Evolutionary conservation across 805 yeast genomes (phyloP).

Genomic region (Cyberlindnera americana): DNA sequence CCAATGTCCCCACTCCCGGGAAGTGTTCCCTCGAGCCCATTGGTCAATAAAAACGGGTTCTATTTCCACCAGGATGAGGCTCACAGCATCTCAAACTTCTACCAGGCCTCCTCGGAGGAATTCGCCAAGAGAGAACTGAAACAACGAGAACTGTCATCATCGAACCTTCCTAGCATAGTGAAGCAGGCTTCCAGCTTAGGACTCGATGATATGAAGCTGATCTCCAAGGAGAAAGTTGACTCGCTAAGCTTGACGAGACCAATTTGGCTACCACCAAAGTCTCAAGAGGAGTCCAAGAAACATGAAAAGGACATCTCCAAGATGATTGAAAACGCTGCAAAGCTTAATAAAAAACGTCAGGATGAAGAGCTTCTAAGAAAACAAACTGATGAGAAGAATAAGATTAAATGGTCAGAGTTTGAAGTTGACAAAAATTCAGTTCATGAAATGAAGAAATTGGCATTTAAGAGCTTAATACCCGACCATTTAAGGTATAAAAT

Average conservation of each 20-base stretch:
- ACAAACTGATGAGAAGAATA: conserved; percentile 15
- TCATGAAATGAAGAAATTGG: conserved; percentile 20
- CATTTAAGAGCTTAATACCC: conserved; percentile 23
- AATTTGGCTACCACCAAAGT: conserved; percentile 66
- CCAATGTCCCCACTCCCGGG: conserved; percentile 54
- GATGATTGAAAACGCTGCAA: conserved; percentile 30
- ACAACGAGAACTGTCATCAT: conserved; percentile 17
- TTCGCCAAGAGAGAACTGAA: conserved; percentile 18
- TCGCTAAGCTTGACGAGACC: conserved; percentile 56
- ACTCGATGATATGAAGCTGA: conserved; percentile 55
- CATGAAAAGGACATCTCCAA: conserved; percentile 53
- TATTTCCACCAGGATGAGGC: conserved; percentile 24
- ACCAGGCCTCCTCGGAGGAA: conserved; percentile 18
- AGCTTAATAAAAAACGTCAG: conserved; percentile 16
- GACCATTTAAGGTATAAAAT: conserved; percentile 22
- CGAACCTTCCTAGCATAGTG: conserved; percentile 34
- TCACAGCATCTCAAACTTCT: conserved; percentile 23
- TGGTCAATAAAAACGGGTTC: conserved; percentile 4
- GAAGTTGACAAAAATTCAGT: conserved; percentile 13
- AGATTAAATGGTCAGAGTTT: conserved; percentile 23
- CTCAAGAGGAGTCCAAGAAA: conserved; percentile 45
- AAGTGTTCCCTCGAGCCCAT: conserved; percentile 6
- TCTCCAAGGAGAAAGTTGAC: conserved; percentile 38
- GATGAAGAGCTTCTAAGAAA: conserved; percentile 3
- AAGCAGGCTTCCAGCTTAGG: conserved; percentile 36